Base-by-base conservation (phyloP, 2,329 filamentous ascomycete species). In the Paraphaeosphaeria sporulosa region DNA sequence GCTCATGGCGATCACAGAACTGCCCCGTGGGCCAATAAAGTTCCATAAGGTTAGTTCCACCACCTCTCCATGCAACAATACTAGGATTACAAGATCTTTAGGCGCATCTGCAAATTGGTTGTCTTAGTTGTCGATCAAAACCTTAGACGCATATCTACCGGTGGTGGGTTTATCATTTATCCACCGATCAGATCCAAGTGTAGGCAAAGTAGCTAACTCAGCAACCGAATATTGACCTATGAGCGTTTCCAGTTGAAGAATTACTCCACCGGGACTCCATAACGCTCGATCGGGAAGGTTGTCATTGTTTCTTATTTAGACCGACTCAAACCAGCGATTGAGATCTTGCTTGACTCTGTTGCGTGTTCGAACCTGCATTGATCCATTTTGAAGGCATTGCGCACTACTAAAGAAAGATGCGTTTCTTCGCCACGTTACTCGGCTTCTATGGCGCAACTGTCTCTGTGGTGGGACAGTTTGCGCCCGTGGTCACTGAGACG, bases 401-500 rank as follows among this genome's bases (percentile, higher is more conserved):
- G 42, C 42, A 21, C 8, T 23, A 1, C 12, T 21, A 2, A 9
- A 44, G 6, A 6, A 54, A 44, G 25, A 58, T 58, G 56, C 56
- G 42, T 30, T 23, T 58, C 13, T 40, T 53, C 30, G 21, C 32
- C n/a, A 42, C 50, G n/a, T 25, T 58, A 6, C 10, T 44, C 25
- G 21, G 56, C 40, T 19, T 58, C 40, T 48, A 38, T 40, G 47
- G 32, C 5, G 56, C 49, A 19, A 48, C n/a, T 8, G 7, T 25
- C 12, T 49, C 48, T 30, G 49, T 27, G 23, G 23, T 32, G 19
- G 56, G 42, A 21, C 56, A 58, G 21, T 51, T 57, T 38, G 44
- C 61, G 17, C 61, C 60, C 2, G 55, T 64, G 7, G 65, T 64
- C 21, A 58, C 61, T 6, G 74, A 79, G 47, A 71, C 61, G 4